Evolutionary conservation across 495 filamentous ascomycete genomes (phyloP).

Genomic region (Neurospora tetrasperma): DNA sequence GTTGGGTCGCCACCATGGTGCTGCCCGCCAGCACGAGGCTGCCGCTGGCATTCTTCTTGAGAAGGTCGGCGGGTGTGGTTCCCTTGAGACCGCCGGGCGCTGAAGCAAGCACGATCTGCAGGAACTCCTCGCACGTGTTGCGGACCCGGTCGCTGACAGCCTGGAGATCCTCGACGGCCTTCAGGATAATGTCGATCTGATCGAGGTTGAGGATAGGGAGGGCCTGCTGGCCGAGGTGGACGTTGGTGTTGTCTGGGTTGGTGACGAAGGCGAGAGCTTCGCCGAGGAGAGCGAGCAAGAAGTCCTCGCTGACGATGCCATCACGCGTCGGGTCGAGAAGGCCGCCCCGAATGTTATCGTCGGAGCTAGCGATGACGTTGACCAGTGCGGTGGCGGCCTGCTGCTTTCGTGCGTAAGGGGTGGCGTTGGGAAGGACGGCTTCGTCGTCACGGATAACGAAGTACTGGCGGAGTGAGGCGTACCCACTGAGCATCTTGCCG

Average conservation of each 20-base stretch:
- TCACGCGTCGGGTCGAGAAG: conserved; percentile 69
- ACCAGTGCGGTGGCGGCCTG: conserved; percentile 63
- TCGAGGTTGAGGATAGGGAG: conserved; percentile 42
- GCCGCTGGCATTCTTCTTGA: conserved; percentile 54
- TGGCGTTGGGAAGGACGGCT: conserved; percentile 26
- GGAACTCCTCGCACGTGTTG: conserved; percentile 58
- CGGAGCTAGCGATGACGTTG: conserved; percentile 70
- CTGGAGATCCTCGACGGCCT: conserved; percentile 73
- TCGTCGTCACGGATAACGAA: conserved; percentile 68
- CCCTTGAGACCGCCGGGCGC: conserved; percentile 33
- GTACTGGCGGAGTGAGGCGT: conserved; percentile 76
- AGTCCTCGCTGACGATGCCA: conserved; percentile 75
- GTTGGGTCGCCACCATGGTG: conserved; percentile 56
- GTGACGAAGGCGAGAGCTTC: conserved; percentile 69
- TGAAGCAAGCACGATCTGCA: conserved; percentile 43
- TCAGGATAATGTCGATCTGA: conserved; percentile 66
- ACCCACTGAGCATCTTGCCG: conserved; percentile 76
- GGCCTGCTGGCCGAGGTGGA: conserved; percentile 13
- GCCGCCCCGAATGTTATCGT: conserved; percentile 80
- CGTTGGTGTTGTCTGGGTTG: conserved; percentile 31
- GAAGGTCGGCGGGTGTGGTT: conserved; percentile 48
- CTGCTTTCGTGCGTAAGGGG: conserved; percentile 41
- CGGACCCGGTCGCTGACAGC: conserved; percentile 63
- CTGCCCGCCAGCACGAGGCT: conserved; percentile 59
- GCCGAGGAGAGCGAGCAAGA: conserved; percentile 70